These are phyloP conservation scores for Angomonas deanei DNA, from an alignment of 208 protist genomes.

Conservation along the genomic window DNA sequence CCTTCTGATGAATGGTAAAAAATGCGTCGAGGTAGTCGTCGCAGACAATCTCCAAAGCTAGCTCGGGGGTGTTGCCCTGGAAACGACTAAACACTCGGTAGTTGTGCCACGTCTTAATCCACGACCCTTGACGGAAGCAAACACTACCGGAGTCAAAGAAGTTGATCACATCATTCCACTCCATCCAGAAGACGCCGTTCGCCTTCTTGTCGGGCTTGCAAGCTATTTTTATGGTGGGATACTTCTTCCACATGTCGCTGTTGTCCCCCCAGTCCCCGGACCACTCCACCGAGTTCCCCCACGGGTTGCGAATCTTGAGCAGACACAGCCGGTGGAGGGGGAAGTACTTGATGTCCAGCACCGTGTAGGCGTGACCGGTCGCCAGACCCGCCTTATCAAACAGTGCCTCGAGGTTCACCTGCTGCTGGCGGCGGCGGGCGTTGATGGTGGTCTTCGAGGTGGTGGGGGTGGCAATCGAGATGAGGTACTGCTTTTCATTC, in stretches of 20 bases:
- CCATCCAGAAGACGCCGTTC: constrained; percentile 72
- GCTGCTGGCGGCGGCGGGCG: constrained; percentile 10
- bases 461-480: constrained; percentile 47
- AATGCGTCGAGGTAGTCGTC: constrained; percentile 26
- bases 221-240: constrained; percentile 41
- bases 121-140: constrained; percentile 43
- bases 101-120: constrained; percentile 37
- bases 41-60: constrained; percentile 32
- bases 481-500: constrained; percentile 46
- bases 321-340: constrained; percentile 39
- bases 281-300: constrained; percentile 67
- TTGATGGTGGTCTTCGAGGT: constrained; percentile 26
- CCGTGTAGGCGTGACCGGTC: constrained; percentile 56
- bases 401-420: constrained; percentile 14
- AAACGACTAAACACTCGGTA: constrained; percentile 45
- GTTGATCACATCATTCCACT: constrained; percentile 58
- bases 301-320: constrained; percentile 68
- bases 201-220: constrained; percentile 38
- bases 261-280: constrained; percentile 49
- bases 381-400: constrained; percentile 51
- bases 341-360: constrained; percentile 52
- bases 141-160: constrained; percentile 61
- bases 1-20: constrained; percentile 45
- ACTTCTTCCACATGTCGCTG: constrained; percentile 39
- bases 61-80: constrained; percentile 24